These are phyloP conservation scores for Oryza longistaminata DNA, from an alignment of 176 grass and related monocot species.

Conservation along the genomic window DNA sequence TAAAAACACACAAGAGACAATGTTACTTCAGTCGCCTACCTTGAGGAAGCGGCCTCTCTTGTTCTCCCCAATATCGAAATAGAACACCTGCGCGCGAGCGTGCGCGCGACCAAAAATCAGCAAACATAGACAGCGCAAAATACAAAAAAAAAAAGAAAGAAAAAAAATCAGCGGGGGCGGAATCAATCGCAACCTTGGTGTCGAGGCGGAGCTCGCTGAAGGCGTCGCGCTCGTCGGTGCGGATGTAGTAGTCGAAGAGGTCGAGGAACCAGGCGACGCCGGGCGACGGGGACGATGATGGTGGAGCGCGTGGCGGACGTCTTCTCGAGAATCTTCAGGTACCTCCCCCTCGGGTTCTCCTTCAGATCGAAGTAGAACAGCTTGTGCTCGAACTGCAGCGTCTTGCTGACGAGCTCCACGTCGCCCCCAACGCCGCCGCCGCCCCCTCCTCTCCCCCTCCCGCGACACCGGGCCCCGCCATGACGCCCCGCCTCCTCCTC, in stretches of 20 bases:
- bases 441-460: constrained; percentile 14
- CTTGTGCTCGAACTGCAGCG: constrained; percentile 99
- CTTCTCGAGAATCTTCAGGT: constrained; percentile 99
- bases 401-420: constrained; percentile 98
- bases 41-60: constrained; percentile 98
- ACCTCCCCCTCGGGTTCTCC: constrained; percentile 93
- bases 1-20: not conserved
- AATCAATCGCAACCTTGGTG: constrained; percentile 60
- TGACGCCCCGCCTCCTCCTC: constrained; percentile 35
- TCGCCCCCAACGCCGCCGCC: constrained; percentile 59
- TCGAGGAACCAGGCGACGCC: constrained; percentile 93
- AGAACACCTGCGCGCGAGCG: constrained; percentile 65
- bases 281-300: constrained; percentile 83
- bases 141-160: not conserved
- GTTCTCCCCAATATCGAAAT: constrained; percentile 96
- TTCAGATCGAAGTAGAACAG: constrained; percentile 99
- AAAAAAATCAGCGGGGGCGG: not conserved
- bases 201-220: constrained; percentile 94
- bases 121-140: not conserved
- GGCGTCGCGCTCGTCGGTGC: constrained; percentile 83
- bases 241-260: constrained; percentile 92
- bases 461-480: constrained; percentile 20
- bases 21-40: constrained; percentile 41
- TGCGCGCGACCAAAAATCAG: constrained; percentile 26
- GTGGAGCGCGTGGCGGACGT: constrained; percentile 87